Conservation (phyloP, 1,284 basidiomycete species). For the Phellopilus nigrolimitatus region DNA sequence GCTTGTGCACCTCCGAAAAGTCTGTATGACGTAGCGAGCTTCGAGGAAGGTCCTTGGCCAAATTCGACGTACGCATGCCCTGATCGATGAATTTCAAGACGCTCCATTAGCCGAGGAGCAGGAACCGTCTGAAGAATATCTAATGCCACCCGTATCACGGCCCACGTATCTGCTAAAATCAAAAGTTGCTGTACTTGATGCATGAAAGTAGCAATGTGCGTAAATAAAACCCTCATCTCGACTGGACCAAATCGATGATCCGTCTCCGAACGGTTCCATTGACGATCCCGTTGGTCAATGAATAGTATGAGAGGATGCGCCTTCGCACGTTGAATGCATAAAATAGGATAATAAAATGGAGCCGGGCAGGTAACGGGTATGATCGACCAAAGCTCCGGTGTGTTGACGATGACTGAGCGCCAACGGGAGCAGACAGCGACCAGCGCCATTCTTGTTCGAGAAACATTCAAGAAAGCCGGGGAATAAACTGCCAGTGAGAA, state of each 20-base stretch:
- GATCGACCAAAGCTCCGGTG: conserved; percentile 55
- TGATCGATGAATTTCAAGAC: conserved; percentile 55
- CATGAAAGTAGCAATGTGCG: conserved; percentile 43
- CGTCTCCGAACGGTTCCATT: conserved; percentile 20
- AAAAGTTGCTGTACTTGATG: conserved; percentile 51
- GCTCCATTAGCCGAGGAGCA: conserved; percentile 40
- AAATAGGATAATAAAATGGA: conserved; percentile 44
- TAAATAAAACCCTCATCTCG: conserved; percentile 41
- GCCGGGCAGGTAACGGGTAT: conserved; percentile 51
- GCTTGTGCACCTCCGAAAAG: conserved; percentile 28
- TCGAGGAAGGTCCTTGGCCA: conserved; percentile 23
- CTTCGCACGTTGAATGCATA: conserved; percentile 51
- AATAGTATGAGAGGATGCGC: conserved; percentile 26
- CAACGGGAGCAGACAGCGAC: conserved; percentile 56
- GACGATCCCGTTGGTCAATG: conserved; percentile 14
- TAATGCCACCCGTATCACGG: conserved; percentile 43
- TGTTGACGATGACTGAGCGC: conserved; percentile 42
- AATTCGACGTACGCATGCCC: conserved; percentile 42
- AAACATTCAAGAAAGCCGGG: conserved; percentile 32
- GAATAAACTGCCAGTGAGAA: conserved; percentile 53
- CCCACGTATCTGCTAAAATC: conserved; percentile 47
- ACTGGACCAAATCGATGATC: conserved; percentile 34
- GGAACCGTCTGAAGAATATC: conserved; percentile 40
- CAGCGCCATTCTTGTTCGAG: conserved; percentile 38
- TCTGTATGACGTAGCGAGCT: background rate